Evolutionary conservation across 129 eudicot genomes (phyloP).

Genomic region (Kitagawia praeruptora): DNA sequence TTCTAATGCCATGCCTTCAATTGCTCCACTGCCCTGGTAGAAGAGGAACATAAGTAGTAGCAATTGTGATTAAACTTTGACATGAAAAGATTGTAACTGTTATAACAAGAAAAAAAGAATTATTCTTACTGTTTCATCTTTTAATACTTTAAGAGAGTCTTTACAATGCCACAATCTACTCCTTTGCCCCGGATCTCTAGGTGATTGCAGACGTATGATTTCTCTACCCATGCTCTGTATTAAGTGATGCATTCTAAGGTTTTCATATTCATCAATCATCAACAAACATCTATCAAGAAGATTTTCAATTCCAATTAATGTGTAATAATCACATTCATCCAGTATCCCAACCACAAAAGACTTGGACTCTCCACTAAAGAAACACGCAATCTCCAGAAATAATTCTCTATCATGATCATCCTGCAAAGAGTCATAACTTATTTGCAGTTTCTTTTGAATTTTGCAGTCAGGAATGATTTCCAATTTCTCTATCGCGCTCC

Average conservation of each 20-base stretch:
- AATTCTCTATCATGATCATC: slow-evolving; percentile 11
- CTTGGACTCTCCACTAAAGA: slow-evolving; percentile 18
- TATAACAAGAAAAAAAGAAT: too few relatives aligned
- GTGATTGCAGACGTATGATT: slow-evolving; percentile 19
- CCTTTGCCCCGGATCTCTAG: too few relatives aligned
- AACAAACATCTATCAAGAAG: slow-evolving; percentile 28
- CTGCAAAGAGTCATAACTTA: slow-evolving; percentile 19
- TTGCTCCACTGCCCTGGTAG: too few relatives aligned
- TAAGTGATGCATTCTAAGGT: slow-evolving; percentile 24
- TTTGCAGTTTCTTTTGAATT: slow-evolving; percentile 6
- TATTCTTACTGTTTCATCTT: too few relatives aligned
- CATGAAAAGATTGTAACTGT: too few relatives aligned
- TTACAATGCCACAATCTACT: too few relatives aligned
- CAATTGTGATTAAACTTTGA: too few relatives aligned
- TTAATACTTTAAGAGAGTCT: too few relatives aligned
- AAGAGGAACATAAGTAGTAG: too few relatives aligned
- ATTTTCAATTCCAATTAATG: slow-evolving; percentile 17
- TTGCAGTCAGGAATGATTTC: background rate
- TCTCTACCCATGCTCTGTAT: slow-evolving; percentile 28
- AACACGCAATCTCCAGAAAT: slow-evolving; percentile 39
- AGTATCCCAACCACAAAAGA: too few relatives aligned
- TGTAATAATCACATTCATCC: too few relatives aligned
- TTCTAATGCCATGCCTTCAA: too few relatives aligned
- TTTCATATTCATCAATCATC: background rate
- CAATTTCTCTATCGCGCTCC: slow-evolving; percentile 14